Evolutionary conservation across 441 rosid species (phyloP), one percentile per base, ranked within the genome.

Genomic region (Gossypium armourianum): DNA sequence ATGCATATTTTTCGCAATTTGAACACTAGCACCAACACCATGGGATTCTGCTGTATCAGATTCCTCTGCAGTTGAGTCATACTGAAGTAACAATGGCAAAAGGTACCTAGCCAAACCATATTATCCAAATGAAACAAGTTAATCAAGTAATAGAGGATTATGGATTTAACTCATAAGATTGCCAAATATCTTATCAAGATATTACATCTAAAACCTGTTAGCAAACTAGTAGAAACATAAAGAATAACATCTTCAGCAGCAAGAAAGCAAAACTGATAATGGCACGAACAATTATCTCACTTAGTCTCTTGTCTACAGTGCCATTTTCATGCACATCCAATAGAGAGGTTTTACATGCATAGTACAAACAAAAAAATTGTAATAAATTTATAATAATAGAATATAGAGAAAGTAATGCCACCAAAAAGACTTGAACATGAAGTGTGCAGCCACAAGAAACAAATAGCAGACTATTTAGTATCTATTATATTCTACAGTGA

Each of bases 11-110:
- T 95, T 95, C 40, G 98, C 97, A 79, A 86, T 91, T 83, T 95
- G 99, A 82, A 92, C 90, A 78, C 97, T 92, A 72, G 89, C 86
- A 72, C 99, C 99, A 78, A 92, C 99, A 67, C 93, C 95, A 79
- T 83, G 98, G 47, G 98, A 91, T 78, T 91, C 96, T 7, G 59
- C 71, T 24, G 85, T 77, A 65, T 86, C 92, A 59, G 96, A 85
- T 82, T 91, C 98, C 79, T 90, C 96, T 4, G 97, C 99, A 71
- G 99, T 95, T 68, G 98, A 89, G 85, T 95, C 99, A 82, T 87
- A 95, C 84, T 95, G 99, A 70, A 95, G 92, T 86, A 95, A 78
- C 81, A 92, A 80, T 47, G 99, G 99, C 69, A 95, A 76, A 65
- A 95, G 97, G 80, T 83, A 92, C 99, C 99, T 95, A 83, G 73